Base-by-base conservation (phyloP, 2,329 filamentous ascomycete species). In the Moelleriella libera region DNA sequence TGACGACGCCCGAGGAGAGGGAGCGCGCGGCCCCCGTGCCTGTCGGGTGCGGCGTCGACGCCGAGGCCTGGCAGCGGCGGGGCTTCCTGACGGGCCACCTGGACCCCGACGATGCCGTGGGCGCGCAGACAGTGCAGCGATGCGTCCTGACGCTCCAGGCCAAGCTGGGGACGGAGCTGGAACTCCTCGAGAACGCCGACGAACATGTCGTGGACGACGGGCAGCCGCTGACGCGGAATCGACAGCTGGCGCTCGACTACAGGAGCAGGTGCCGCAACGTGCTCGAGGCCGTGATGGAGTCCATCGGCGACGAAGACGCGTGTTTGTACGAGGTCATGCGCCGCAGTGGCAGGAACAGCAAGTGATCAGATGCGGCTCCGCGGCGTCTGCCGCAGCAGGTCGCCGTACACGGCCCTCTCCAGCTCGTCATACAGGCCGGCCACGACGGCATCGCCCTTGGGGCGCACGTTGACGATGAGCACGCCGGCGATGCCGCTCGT, bases 211-310 rank as follows among this genome's bases (percentile, higher is more conserved):
- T 65, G 3, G 68, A 68, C 2, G 65, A 62, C 2, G 66, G 65
- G 63, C 63, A 11, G 58, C 53, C 37, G 45, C 51, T 66, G 42
- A 74, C 68, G 41, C 52, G 51, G 8, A 73, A 73, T 46, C 74
- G 77, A 59, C 54, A 57, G 43, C 56, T 78, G 41, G 75, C 71
- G 11, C 44, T 69, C 14, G 59, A 64, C n/a, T 78, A 79, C 53
- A 61, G 75, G 29, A 55, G 57, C 30, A 65, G 72, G 52, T 77
- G 71, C 53, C 63, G 67, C 46, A 64, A 58, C 28, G 73, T 78
- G 1, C 51, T 79, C 46, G 61, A 67, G 50, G 66, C 62, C 42
- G 68, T 68, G 5, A 57, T 74, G n/a, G 60, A 65, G 54, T 57
- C 60, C 2, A 67, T 70, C 54, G 51, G 59, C 29, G 40, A 41